Percentiles rank a stretch among this genome's conserved stretches.
These are phyloP conservation scores for Hirschioporus abietinus DNA, from an alignment of 768 basidiomycete species.

Conservation along the genomic window DNA sequence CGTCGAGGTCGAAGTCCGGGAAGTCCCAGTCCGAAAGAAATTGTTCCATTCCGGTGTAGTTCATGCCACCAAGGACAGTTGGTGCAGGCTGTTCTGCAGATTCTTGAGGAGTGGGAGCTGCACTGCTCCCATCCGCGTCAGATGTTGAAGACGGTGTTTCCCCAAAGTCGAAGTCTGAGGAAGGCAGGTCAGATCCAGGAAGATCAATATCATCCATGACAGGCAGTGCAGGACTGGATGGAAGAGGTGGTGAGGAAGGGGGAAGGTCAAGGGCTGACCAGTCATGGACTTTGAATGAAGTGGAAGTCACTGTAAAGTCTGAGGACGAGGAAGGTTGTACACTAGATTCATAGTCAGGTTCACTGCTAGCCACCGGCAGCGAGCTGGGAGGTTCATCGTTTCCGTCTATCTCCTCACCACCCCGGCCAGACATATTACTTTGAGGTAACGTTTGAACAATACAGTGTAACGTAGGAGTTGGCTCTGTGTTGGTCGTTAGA, in stretches of 20 bases:
- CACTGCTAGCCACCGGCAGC: constrained; percentile 5
- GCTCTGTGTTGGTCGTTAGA: not conserved
- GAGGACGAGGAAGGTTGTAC: not conserved
- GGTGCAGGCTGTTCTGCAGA: not conserved
- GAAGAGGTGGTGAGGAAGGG: constrained; percentile 1
- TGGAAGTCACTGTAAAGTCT: not conserved
- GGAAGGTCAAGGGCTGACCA: not conserved
- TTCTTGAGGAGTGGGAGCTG: constrained; percentile 1
- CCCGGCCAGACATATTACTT: not conserved
- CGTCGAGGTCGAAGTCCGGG: not conserved
- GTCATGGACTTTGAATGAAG: not conserved
- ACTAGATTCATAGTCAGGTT: not conserved
- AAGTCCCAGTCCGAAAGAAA: constrained; percentile 2
- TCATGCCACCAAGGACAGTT: not conserved
- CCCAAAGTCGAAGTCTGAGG: not conserved
- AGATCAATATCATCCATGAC: not conserved
- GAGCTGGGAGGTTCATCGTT: not conserved
- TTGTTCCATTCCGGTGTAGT: not conserved
- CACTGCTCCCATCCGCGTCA: not conserved
- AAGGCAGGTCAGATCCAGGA: not conserved
- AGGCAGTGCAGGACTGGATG: not conserved
- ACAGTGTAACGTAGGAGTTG: not conserved
- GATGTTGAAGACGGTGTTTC: not conserved
- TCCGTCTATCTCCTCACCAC: not conserved
- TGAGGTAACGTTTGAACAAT: not conserved